phyloP scores from a whole-genome alignment of 768 basidiomycete genomes.

The Serendipita vermifera region DNA sequence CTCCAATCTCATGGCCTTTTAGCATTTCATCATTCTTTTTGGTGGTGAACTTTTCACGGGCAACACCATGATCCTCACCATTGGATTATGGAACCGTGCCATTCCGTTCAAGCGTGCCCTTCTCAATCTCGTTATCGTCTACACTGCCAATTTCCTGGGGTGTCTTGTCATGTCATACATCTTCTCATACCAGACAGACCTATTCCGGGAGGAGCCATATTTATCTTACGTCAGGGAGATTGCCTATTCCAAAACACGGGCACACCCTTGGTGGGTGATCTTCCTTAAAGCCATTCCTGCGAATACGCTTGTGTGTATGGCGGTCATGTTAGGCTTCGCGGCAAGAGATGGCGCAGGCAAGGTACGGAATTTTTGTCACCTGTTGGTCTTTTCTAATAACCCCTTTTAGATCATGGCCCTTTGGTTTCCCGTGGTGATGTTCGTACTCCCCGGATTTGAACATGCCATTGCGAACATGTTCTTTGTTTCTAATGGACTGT shows the following conservation, averaged over 20 bases:
- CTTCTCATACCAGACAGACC: constrained; percentile 14
- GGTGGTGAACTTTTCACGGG: constrained; percentile 17
- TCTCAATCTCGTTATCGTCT: constrained; percentile 15
- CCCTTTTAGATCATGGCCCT: constrained; percentile 13
- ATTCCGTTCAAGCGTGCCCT: constrained; percentile 12
- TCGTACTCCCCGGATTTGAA: constrained; percentile 14
- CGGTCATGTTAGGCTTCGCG: constrained; percentile 16
- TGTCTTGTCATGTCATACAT: constrained; percentile 14
- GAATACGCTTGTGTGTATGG: constrained; percentile 16
- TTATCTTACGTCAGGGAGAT: constrained; percentile 12
- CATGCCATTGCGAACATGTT: constrained; percentile 16
- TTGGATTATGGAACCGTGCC: background rate
- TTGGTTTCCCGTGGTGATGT: constrained; percentile 16
- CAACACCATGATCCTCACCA: constrained; percentile 16
- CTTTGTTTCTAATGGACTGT: constrained; percentile 16
- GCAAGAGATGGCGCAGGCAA: constrained; percentile 16
- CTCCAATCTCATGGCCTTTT: background rate
- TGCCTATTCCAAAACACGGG: constrained; percentile 12
- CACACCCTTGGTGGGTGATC: constrained; percentile 15
- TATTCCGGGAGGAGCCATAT: constrained; percentile 16
- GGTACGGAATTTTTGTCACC: too few relatives aligned
- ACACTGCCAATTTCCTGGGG: constrained; percentile 11
- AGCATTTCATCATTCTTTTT: constrained; percentile 14
- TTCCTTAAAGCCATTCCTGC: constrained; percentile 16
- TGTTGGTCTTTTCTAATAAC: background rate